Percentiles rank a stretch among this genome's conserved stretches.
Conservation (phyloP, 148 eudicot genomes). For the Silene latifolia region DNA sequence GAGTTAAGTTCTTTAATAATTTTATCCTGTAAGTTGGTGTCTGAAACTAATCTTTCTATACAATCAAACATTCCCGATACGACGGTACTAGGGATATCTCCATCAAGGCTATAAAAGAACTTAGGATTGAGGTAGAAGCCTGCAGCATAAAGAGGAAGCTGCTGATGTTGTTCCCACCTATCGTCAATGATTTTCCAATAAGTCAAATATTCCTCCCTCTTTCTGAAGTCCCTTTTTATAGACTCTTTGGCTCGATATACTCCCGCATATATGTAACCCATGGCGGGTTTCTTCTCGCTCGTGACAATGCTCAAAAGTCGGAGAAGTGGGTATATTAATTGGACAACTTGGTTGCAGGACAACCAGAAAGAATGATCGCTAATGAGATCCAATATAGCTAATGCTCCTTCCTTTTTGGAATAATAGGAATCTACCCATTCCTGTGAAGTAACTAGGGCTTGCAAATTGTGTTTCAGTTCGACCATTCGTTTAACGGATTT, state of each 20-base stretch:
- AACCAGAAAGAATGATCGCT: conserved; percentile 84
- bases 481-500: conserved; percentile 67
- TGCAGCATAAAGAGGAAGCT: conserved; percentile 80
- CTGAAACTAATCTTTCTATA: conserved; percentile 77
- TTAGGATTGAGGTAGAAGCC: conserved; percentile 82
- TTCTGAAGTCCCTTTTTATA: conserved; percentile 60
- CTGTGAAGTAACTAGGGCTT: conserved; percentile 83
- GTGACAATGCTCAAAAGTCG: conserved; percentile 54
- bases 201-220: conserved; percentile 55
- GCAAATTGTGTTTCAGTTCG: conserved; percentile 68
- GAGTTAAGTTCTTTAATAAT: conserved; percentile 70
- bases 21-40: conserved; percentile 68
- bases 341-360: conserved; percentile 53
- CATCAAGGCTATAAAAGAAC: conserved; percentile 68
- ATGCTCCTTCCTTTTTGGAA: conserved; percentile 68
- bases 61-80: conserved; percentile 74
- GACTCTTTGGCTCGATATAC: conserved; percentile 75
- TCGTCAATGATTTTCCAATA: conserved; percentile 87
- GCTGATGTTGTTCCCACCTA: conserved; percentile 65
- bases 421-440: conserved; percentile 92
- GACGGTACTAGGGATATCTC: conserved; percentile 51
- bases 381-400: conserved; percentile 58
- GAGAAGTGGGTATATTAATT: conserved; percentile 59
- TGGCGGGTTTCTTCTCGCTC: conserved; percentile 72
- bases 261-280: conserved; percentile 86